Evolutionary conservation across 2,329 filamentous ascomycete species (phyloP).

Genomic region (Pseudocercospora musae): DNA sequence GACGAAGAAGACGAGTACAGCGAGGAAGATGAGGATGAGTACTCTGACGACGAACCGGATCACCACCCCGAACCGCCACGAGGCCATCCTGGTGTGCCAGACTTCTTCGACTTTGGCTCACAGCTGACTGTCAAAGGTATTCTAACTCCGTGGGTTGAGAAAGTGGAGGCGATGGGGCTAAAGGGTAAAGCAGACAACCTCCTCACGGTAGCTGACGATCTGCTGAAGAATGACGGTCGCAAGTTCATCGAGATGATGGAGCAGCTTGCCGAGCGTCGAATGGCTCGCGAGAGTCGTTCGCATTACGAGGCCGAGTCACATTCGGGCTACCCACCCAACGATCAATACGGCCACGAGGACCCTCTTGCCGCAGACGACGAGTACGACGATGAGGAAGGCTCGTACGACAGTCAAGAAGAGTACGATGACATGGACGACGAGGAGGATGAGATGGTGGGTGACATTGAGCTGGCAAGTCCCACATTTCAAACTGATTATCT

Average conservation of each 20-base stretch:
- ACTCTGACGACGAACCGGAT: constrained; percentile 62
- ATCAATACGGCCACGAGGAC: constrained; percentile 64
- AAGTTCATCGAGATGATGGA: constrained; percentile 99
- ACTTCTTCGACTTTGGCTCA: constrained; percentile 97
- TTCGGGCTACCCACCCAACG: constrained; percentile 43
- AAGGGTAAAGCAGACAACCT: constrained; percentile 72
- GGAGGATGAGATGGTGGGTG: constrained; percentile 60
- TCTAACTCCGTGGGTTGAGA: constrained; percentile 38
- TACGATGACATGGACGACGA: constrained; percentile 59
- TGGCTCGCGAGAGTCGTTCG: constrained; percentile 93
- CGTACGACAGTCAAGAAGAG: constrained; percentile 60
- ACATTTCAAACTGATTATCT: constrained; percentile 37
- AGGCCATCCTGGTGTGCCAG: constrained; percentile 60
- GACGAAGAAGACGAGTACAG: constrained; percentile 60
- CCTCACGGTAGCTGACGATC: constrained; percentile 95
- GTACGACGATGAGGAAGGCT: constrained; percentile 72
- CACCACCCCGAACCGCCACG: constrained; percentile 54
- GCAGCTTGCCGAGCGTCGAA: constrained; percentile 91
- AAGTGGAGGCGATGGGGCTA: constrained; percentile 35
- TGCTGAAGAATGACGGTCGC: constrained; percentile 97
- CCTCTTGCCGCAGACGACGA: constrained; percentile 71
- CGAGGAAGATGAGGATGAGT: constrained; percentile 64
- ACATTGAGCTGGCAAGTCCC: constrained; percentile 21
- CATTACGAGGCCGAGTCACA: constrained; percentile 63
- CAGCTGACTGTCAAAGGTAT: constrained; percentile 89